These are phyloP conservation scores for Cytospora piceicola DNA, from an alignment of 2,329 filamentous ascomycete species.

Conservation along the genomic window DNA sequence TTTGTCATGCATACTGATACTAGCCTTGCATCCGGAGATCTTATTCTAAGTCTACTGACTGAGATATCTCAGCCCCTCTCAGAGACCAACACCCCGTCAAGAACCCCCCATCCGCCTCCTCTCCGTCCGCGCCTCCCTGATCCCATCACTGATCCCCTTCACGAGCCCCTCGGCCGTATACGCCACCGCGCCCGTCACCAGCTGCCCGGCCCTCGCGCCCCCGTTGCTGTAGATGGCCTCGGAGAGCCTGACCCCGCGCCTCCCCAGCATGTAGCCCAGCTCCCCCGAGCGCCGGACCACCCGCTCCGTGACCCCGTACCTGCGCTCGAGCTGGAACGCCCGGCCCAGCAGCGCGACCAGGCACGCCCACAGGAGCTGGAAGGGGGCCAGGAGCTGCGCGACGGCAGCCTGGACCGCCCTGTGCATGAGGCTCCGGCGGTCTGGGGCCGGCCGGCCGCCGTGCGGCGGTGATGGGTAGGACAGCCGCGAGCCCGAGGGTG, in stretches of 20 bases:
- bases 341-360: constrained; percentile 56
- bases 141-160: constrained; percentile 24
- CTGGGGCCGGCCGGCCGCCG: not conserved
- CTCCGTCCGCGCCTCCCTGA: constrained; percentile 63
- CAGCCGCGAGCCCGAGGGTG: constrained; percentile 9
- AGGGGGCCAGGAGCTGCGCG: constrained; percentile 60
- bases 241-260: constrained; percentile 54
- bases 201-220: constrained; percentile 66
- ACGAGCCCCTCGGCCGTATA: constrained; percentile 69
- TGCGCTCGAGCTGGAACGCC: constrained; percentile 66
- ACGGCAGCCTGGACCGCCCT: constrained; percentile 60
- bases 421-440: constrained; percentile 55
- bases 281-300: constrained; percentile 56
- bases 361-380: constrained; percentile 66
- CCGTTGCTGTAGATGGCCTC: constrained; percentile 62
- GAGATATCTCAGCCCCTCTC: not conserved
- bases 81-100: not conserved
- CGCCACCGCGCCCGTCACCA: constrained; percentile 56
- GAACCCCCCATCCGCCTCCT: constrained; percentile 10
- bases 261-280: constrained; percentile 57
- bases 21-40: no score
- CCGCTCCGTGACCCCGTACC: constrained; percentile 66
- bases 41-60: not conserved
- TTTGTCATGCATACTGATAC: no score
- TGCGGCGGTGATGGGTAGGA: not conserved